Base-by-base conservation (phyloP, 75 land plant species). In the Larix kaempferi region DNA sequence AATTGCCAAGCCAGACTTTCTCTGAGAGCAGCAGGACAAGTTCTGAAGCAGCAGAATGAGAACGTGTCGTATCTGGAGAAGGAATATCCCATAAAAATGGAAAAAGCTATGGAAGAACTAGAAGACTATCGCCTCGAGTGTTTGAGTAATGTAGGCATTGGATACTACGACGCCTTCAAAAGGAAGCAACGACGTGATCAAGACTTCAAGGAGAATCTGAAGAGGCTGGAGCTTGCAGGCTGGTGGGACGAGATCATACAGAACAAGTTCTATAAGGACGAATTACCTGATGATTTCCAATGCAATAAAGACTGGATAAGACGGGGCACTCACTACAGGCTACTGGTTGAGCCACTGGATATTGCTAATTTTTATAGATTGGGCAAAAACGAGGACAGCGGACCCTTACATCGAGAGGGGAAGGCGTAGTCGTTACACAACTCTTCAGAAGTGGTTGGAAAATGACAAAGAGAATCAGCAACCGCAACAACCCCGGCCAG, bases 301-400 rank as follows among this genome's bases (percentile, higher is more conserved):
- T 29, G 73, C 22, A 80, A 78, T 13, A 49, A 17, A 39, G 83
- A 84, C 15, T 92, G 88, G 90, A 76, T 92, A 55, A 74, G 82
- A 1, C 78, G 84, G 16, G 90, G 84, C 2, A 90, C 88, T 59
- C 66, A 14, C 22, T 92, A 77, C 67, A 72, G 94, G 35, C 81
- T 80, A 19, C 59, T 90, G 5, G 89, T 90, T 25, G 94, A 92
- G 82, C 94, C 90, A 59, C 74, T 92, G 33, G 92, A 92, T 75
- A 90, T 92, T 23, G 92, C 94, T 35, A 84, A 92, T 76, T 88
- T 87, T 81, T 92, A 92, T 59, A 76, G 92, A 7, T 87, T 80
- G 39, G 69, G 54, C 2, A 86, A 79, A 82, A 84, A 84, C 26
- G 87, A 84, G 37, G 92, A 86, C 61, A 81, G 92, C 8, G 92